phyloP scores from a whole-genome alignment of 805 yeast species.

The Ogataea trehaloabstinens region DNA sequence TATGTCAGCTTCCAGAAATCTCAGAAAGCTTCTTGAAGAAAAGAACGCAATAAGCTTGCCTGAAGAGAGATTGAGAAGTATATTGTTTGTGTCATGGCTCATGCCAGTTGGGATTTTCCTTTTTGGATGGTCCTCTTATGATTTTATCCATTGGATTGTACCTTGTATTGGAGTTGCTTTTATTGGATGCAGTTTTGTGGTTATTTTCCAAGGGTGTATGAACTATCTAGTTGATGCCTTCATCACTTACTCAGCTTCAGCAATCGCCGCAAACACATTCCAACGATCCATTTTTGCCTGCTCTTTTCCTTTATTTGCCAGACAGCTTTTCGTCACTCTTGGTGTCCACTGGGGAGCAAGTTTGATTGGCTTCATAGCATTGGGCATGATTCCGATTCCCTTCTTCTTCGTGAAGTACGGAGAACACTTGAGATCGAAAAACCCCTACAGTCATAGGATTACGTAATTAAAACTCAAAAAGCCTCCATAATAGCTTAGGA shows the following conservation, averaged over 20 bases:
- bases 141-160: conserved; percentile 47
- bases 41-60: conserved; percentile 51
- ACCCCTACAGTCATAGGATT: conserved; percentile 30
- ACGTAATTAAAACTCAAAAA: conserved; percentile 1
- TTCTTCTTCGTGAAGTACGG: conserved; percentile 56
- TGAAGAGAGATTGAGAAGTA: conserved; percentile 55
- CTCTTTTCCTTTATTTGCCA: conserved; percentile 62
- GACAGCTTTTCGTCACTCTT: conserved; percentile 49
- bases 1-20: conserved; percentile 29
- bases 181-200: conserved; percentile 57
- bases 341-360: conserved; percentile 76
- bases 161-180: conserved; percentile 58
- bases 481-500: background rate
- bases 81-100: conserved; percentile 51
- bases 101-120: conserved; percentile 62
- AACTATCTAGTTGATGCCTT: conserved; percentile 71
- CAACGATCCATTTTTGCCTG: conserved; percentile 63
- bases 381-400: conserved; percentile 63
- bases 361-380: conserved; percentile 54
- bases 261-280: conserved; percentile 43
- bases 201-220: conserved; percentile 67
- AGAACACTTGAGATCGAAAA: conserved; percentile 28
- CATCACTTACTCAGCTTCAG: conserved; percentile 63
- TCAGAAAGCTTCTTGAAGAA: conserved; percentile 9
- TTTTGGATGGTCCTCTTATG: conserved; percentile 59